Conservation (phyloP, 1,139 yeast species). For the Scheffersomyces parashehatae region DNA sequence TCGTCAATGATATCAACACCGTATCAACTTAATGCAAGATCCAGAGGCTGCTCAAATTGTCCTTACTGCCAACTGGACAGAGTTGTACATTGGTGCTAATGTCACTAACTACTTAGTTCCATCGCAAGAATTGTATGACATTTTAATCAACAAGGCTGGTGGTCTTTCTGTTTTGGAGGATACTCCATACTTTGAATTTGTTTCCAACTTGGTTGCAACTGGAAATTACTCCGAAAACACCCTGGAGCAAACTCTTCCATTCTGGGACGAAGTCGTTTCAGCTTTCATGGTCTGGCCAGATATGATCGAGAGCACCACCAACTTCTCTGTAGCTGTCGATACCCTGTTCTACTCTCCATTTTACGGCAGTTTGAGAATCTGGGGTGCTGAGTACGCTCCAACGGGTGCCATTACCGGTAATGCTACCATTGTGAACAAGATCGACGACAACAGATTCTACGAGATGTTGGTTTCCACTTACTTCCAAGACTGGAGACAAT, state of each 20-base stretch:
- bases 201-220: slow-evolving; percentile 24
- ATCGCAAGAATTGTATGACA: slow-evolving; percentile 36
- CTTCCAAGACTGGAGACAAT: slow-evolving; percentile 34
- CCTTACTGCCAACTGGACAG: slow-evolving; percentile 38
- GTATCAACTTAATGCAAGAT: slow-evolving; percentile 43
- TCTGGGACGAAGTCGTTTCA: slow-evolving; percentile 42
- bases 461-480: slow-evolving; percentile 27
- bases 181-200: slow-evolving; percentile 7
- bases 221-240: slow-evolving; percentile 31
- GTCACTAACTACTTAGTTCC: slow-evolving; percentile 40
- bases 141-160: slow-evolving; percentile 31
- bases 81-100: slow-evolving; percentile 37
- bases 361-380: slow-evolving; percentile 37
- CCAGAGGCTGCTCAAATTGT: slow-evolving; percentile 47
- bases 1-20: slow-evolving; percentile 34
- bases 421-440: slow-evolving; percentile 30
- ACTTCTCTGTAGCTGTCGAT: slow-evolving; percentile 33
- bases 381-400: slow-evolving; percentile 32
- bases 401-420: slow-evolving; percentile 28
- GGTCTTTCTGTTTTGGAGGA: slow-evolving; percentile 8
- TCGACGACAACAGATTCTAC: slow-evolving; percentile 28
- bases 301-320: slow-evolving; percentile 22
- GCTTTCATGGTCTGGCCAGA: slow-evolving; percentile 36
- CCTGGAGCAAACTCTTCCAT: slow-evolving; percentile 29
- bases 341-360: slow-evolving; percentile 40